Conservation (phyloP, 2,329 filamentous ascomycete genomes). For the Pseudocercospora pini-densiflorae region DNA sequence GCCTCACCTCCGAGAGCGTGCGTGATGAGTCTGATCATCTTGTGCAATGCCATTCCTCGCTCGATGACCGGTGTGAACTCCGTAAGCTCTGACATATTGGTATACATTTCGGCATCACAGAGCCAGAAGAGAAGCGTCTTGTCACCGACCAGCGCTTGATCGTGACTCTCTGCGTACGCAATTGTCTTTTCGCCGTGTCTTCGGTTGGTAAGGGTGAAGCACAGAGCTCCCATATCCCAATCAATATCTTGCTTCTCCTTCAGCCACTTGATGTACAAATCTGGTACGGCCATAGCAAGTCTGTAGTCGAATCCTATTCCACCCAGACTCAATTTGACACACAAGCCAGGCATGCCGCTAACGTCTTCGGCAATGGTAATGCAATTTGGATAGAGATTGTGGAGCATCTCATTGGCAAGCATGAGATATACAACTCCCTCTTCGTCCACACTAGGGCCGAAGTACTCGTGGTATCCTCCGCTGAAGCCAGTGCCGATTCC, state of each 20-base stretch:
- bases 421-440: slow-evolving; percentile 95
- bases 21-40: slow-evolving; percentile 94
- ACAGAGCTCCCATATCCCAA: slow-evolving; percentile 87
- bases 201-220: slow-evolving; percentile 87
- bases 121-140: slow-evolving; percentile 98
- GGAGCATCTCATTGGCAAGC: slow-evolving; percentile 94
- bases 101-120: slow-evolving; percentile 96
- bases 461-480: slow-evolving; percentile 98
- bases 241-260: slow-evolving; percentile 91
- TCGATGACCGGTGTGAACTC: slow-evolving; percentile 88
- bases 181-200: slow-evolving; percentile 98
- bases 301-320: slow-evolving; percentile 97
- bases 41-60: slow-evolving; percentile 90
- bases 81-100: slow-evolving; percentile 88
- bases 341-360: slow-evolving; percentile 97
- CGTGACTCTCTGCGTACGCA: slow-evolving; percentile 51
- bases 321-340: slow-evolving; percentile 80
- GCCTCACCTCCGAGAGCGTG: slow-evolving; percentile 92
- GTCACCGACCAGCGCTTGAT: slow-evolving; percentile 67
- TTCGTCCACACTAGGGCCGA: slow-evolving; percentile 84
- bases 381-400: slow-evolving; percentile 80
- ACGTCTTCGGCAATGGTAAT: slow-evolving; percentile 98
- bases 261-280: slow-evolving; percentile 98
- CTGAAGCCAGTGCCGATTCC: slow-evolving; percentile 99
- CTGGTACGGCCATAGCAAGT: slow-evolving; percentile 95